A percentile compares a stretch with the other conserved stretches of the same genome.
phyloP scores from a whole-genome alignment of 2,329 filamentous ascomycete species.

The Alternaria novae-zelandiae region DNA sequence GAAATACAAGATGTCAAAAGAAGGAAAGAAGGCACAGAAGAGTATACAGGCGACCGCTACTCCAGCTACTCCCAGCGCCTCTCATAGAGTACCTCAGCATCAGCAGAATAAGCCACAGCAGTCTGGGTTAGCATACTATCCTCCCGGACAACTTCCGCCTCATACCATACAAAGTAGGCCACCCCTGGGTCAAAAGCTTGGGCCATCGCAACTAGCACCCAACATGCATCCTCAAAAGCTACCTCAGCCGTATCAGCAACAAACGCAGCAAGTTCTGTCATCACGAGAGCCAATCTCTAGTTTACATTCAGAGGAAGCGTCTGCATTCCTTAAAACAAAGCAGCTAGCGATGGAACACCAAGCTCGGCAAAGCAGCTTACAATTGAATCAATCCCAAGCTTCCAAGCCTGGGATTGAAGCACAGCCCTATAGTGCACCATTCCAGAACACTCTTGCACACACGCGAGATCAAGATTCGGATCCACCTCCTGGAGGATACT shows the following conservation, averaged over 20 bases:
- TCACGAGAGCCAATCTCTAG: conserved; percentile 11
- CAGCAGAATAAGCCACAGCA: conserved; percentile 25
- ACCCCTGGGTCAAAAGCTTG: conserved; percentile 17
- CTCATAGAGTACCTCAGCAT: conserved; percentile 27
- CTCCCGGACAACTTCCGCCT: conserved; percentile 16
- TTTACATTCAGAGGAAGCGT: conserved; percentile 17
- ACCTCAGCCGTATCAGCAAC: conserved; percentile 15
- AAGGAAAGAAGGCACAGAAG: conserved; percentile 46
- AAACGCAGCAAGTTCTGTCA: conserved; percentile 8
- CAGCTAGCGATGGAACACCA: conserved; percentile 31
- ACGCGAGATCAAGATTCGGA: conserved; percentile 13
- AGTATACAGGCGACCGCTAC: conserved; percentile 32
- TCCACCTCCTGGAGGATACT: conserved; percentile 31
- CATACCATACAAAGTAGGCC: conserved; percentile 28
- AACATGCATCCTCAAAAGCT: conserved; percentile 19
- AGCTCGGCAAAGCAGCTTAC: conserved; percentile 10
- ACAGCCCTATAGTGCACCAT: background rate
- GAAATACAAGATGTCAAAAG: conserved; percentile 47
- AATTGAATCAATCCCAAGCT: conserved; percentile 9
- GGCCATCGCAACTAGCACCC: conserved; percentile 17
- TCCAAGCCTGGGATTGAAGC: conserved; percentile 7
- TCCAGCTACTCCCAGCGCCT: conserved; percentile 14
- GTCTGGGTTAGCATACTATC: conserved; percentile 21
- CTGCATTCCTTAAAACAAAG: conserved; percentile 31
- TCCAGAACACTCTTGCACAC: conserved; percentile 12